phyloP scores from a whole-genome alignment of 352 stramenopile species.

The Pythium monospermum region DNA sequence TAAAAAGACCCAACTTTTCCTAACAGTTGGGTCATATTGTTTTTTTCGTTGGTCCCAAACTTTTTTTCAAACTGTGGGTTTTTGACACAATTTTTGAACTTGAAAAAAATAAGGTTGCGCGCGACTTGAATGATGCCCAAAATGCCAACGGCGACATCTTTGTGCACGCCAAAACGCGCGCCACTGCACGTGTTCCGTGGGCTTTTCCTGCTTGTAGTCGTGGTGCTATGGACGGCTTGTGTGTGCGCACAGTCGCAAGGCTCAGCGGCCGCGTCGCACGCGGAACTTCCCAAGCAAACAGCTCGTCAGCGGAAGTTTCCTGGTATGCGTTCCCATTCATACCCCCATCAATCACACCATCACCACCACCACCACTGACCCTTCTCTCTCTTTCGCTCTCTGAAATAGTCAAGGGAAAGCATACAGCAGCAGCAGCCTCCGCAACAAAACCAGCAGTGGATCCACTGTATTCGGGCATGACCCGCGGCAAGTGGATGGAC shows the following conservation, averaged over 20 bases:
- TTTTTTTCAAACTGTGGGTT: too few species aligned
- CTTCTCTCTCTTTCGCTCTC: too few species aligned
- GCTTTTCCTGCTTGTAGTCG: constrained; percentile 1
- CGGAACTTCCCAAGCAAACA: not conserved
- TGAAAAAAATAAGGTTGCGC: not conserved
- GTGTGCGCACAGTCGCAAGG: constrained; percentile 4
- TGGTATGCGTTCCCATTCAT: not conserved
- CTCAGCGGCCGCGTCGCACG: not conserved
- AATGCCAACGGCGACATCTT: constrained; percentile 15
- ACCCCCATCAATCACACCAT: not conserved
- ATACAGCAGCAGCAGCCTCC: not conserved
- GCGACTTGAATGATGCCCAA: not conserved
- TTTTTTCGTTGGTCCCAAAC: too few species aligned
- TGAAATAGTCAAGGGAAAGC: constrained; percentile 6
- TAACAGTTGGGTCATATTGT: too few species aligned
- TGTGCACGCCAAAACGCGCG: not conserved
- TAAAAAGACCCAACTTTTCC: too few species aligned
- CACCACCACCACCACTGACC: not conserved
- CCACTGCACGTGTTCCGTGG: not conserved
- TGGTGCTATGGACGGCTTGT: constrained; percentile 2
- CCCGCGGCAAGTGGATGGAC: constrained; percentile 47
- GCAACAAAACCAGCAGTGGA: too few species aligned
- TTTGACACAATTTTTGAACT: constrained; percentile 6
- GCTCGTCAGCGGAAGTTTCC: constrained; percentile 1
- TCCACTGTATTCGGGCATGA: constrained; percentile 7